These are phyloP conservation scores for Tylopilus rubrobrunneus DNA, from an alignment of 768 basidiomycete genomes.

Conservation along the genomic window DNA sequence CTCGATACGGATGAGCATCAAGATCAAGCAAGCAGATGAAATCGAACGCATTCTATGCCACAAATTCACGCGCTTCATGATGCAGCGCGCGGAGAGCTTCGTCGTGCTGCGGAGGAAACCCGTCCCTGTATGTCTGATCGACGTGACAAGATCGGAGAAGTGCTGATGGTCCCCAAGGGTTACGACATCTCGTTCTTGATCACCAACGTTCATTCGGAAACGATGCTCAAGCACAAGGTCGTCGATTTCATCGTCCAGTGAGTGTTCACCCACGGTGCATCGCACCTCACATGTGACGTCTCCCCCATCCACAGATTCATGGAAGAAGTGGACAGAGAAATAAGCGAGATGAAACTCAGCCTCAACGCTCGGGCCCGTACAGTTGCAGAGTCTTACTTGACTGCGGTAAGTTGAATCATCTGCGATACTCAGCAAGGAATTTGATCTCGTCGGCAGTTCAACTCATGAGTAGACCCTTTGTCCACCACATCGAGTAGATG, in stretches of 20 bases:
- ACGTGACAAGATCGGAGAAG: constrained; percentile 9
- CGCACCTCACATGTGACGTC: not conserved
- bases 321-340: constrained; percentile 99
- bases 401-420: constrained; percentile 56
- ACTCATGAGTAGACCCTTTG: constrained; percentile 16
- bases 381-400: constrained; percentile 94
- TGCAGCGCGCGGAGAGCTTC: constrained; percentile 97
- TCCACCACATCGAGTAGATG: constrained; percentile 13
- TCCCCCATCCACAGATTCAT: constrained; percentile 62
- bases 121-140: constrained; percentile 57
- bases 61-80: constrained; percentile 99
- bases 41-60: constrained; percentile 96
- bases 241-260: constrained; percentile 99
- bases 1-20: constrained; percentile 94
- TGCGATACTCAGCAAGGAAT: not conserved
- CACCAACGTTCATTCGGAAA: constrained; percentile 94
- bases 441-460: constrained; percentile 22
- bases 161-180: constrained; percentile 52
- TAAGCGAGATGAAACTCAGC: constrained; percentile 98
- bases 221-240: constrained; percentile 99
- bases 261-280: constrained; percentile 27
- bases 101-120: constrained; percentile 94
- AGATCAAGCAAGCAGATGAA: constrained; percentile 99
- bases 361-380: constrained; percentile 95
- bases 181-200: constrained; percentile 99